Base-by-base conservation (phyloP, 2,329 filamentous ascomycete species). In the Epichloe uncinata region DNA sequence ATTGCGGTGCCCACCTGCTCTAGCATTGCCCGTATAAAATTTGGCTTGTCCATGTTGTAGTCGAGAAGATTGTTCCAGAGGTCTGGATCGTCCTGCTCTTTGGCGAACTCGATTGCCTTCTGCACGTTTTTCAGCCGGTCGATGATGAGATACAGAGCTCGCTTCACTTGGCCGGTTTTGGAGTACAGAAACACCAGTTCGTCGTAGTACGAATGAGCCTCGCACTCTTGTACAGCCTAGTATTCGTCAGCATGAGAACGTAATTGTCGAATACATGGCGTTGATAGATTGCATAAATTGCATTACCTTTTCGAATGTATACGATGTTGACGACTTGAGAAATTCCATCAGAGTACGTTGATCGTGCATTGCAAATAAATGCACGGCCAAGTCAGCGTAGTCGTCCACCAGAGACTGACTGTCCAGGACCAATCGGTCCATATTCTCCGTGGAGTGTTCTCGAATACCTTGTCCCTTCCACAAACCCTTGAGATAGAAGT, bases 21-120 rank as follows among this genome's bases (percentile, higher is more conserved):
- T 0, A 98, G 78, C 3, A 98, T 72, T 0, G 87, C 90, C 12
- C 87, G 84, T 57, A 98, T 97, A 68, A 98, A 98, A 40, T 81
- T 81, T 1, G 93, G 93, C 62, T 96, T 95, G 68, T 96, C 89
- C 93, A 98, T 97, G 53, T 86, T 91, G 66, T 97, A 97, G 58
- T 91, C 82, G 5, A 98, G 78, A 7, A 98, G 74, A 60, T 97
- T 90, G 55, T 95, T 86, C 93, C 93, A 98, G 0, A 98, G 75
- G 58, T 96, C 90, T 0, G 84, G 82, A 59, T 96, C 90, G 55
- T 93, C 83, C 62, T 97, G 89, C 54, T 90, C 84, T 65, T 96
- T 96, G 49, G 89, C 90, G 60, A 98, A 98, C 1, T 84, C 78
- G 57, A 98, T 98, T 8, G 93, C 93, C 57, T 93, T 89, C 46